A percentile compares a stretch with the other conserved stretches of the same genome.
Conservation (phyloP, 257 asterid genomes). For the Gardenia jasminoides region DNA sequence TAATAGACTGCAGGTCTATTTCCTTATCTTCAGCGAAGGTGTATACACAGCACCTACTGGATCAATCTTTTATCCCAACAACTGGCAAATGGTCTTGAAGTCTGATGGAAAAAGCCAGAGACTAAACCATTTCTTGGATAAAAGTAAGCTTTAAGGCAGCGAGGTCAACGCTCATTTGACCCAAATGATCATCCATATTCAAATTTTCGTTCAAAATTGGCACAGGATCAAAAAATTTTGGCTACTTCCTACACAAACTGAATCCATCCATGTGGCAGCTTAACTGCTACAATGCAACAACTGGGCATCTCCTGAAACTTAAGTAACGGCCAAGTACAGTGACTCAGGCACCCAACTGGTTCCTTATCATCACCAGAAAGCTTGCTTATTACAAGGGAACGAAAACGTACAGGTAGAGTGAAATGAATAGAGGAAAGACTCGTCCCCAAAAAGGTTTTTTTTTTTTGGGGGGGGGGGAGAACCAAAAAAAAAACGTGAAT, state of each 20-base stretch:
- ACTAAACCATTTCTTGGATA: background rate
- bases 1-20: background rate
- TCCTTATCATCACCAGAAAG: background rate
- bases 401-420: background rate
- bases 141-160: background rate
- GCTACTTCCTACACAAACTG: background rate
- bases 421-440: conserved; percentile 5
- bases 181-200: background rate
- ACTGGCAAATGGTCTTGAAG: background rate
- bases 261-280: too few species aligned
- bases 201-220: background rate
- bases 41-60: too few species aligned
- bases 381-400: conserved; percentile 6
- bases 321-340: background rate
- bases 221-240: background rate
- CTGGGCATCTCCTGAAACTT: background rate
- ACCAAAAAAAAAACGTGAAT: background rate
- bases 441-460: too few species aligned
- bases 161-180: background rate
- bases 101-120: background rate
- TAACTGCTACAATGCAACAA: background rate
- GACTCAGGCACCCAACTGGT: background rate
- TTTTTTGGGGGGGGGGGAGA: too few species aligned
- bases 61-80: background rate
- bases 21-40: background rate